Conservation (phyloP, 2,329 filamentous ascomycete species). For the Delphinella strobiligena region DNA sequence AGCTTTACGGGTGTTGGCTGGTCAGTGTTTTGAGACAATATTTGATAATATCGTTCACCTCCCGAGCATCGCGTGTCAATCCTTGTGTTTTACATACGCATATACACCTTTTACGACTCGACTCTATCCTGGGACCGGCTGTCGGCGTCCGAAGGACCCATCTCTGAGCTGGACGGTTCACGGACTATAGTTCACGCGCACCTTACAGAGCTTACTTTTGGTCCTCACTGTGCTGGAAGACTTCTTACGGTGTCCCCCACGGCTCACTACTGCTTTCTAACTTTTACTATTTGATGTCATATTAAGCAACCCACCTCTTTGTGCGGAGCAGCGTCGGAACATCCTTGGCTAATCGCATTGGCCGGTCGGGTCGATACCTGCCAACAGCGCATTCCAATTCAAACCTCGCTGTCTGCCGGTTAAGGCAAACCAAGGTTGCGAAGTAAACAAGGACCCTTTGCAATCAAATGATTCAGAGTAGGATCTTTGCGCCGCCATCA, state of each 20-base stretch:
- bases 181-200: too few species aligned
- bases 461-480: conserved; percentile 27
- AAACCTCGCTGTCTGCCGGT: neutral
- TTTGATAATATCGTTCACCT: conserved; percentile 3
- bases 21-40: conserved; percentile 6
- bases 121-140: neutral
- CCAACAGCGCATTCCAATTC: neutral
- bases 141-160: neutral
- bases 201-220: neutral
- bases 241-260: too few species aligned
- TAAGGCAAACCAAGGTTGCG: neutral
- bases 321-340: neutral
- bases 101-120: neutral
- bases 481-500: conserved; percentile 34
- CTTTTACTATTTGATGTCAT: neutral
- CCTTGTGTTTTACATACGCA: neutral
- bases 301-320: neutral
- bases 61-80: conserved; percentile 1
- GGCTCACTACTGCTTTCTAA: neutral
- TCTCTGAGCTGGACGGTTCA: neutral
- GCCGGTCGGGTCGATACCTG: neutral
- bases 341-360: neutral
- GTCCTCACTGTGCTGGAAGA: neutral
- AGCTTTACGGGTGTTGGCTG: conserved; percentile 5
- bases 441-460: neutral